Evolutionary conservation across 2,329 filamentous ascomycete species (phyloP).

Genomic region (Ascochyta lentis): DNA sequence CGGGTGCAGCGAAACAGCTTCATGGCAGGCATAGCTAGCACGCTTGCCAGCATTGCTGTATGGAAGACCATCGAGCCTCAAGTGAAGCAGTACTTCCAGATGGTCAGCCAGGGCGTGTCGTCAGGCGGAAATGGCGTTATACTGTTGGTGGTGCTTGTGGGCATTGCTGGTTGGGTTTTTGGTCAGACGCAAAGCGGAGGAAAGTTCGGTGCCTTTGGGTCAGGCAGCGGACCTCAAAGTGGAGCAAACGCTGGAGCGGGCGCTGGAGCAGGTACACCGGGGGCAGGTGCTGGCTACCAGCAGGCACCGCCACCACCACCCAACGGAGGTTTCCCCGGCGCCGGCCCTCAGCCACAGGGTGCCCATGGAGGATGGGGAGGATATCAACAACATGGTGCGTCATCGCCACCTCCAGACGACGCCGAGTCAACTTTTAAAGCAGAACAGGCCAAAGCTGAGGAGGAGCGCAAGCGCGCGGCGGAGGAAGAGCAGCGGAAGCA

Average conservation of each 20-base stretch:
- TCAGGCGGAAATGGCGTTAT: constrained; percentile 73
- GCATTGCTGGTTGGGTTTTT: constrained; percentile 77
- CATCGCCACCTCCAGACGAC: constrained; percentile 41
- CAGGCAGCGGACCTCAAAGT: constrained; percentile 37
- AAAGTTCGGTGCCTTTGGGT: constrained; percentile 38
- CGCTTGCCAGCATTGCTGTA: constrained; percentile 74
- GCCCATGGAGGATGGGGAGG: constrained; percentile 32
- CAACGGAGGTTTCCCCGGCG: constrained; percentile 43
- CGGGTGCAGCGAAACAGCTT: constrained; percentile 89
- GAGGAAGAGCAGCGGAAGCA: constrained; percentile 41
- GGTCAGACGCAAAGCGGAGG: constrained; percentile 68
- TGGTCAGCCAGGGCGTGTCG: constrained; percentile 64
- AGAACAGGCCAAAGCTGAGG: constrained; percentile 54
- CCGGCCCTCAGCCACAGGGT: constrained; percentile 40
- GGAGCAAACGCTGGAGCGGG: constrained; percentile 44
- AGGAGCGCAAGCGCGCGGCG: constrained; percentile 68
- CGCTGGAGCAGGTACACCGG: constrained; percentile 34
- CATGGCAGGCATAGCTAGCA: constrained; percentile 81
- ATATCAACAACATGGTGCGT: constrained; percentile 42
- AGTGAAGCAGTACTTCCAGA: constrained; percentile 74
- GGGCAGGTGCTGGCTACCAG: constrained; percentile 38
- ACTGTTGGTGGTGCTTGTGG: constrained; percentile 74
- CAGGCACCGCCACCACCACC: constrained; percentile 40
- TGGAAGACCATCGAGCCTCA: constrained; percentile 76
- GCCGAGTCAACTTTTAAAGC: constrained; percentile 39